Evolutionary conservation across 495 filamentous ascomycete genomes (phyloP).

Genomic region (Saxophila tyrrhenica): DNA sequence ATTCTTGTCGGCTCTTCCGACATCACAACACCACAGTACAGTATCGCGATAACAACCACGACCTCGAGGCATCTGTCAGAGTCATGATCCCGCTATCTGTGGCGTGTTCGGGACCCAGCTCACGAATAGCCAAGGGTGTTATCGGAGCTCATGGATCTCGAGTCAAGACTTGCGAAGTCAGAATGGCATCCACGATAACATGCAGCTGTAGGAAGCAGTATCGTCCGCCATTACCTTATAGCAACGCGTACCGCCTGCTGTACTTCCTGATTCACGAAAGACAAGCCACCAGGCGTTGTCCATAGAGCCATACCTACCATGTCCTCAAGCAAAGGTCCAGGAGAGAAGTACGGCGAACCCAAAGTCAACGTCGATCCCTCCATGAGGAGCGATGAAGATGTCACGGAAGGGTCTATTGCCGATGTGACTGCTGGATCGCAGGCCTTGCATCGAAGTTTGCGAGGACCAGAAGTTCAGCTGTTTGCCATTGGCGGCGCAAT

Average conservation of each 20-base stretch:
- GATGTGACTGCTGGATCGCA: neutral
- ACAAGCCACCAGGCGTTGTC: neutral
- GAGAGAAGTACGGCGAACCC: neutral
- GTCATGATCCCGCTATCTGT: neutral
- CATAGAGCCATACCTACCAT: neutral
- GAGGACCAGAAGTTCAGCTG: conserved; percentile 19
- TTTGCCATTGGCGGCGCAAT: conserved; percentile 28
- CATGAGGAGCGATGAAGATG: neutral
- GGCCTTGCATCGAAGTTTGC: neutral
- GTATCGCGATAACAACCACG: neutral
- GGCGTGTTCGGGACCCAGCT: neutral
- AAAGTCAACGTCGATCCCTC: neutral
- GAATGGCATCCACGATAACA: neutral
- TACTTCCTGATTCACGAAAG: too few relatives aligned
- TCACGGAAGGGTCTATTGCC: neutral
- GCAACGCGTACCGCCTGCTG: too few relatives aligned
- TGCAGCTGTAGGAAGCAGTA: neutral
- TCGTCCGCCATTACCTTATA: neutral
- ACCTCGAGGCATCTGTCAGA: neutral
- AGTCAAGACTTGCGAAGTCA: neutral
- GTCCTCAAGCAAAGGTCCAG: neutral
- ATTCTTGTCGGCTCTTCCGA: too few relatives aligned
- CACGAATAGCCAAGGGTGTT: neutral
- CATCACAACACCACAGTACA: too few relatives aligned
- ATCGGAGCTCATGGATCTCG: neutral